A percentile compares a stretch with the other conserved stretches of the same genome.
Evolutionary conservation across 148 eudicot genomes (phyloP).

Genomic region (Chenopodium suecicum): DNA sequence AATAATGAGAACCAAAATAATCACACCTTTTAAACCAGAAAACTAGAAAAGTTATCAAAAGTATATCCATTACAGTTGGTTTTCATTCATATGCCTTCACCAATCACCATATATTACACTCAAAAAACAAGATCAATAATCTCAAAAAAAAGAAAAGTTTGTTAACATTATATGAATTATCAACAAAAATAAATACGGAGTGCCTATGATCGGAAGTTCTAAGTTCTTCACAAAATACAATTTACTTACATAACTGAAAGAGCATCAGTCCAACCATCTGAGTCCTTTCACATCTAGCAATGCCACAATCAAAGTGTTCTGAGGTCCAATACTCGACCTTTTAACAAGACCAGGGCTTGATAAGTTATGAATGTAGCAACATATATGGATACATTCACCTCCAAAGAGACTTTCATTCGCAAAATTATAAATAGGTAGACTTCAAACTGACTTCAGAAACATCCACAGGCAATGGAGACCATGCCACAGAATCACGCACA

Average conservation of each 20-base stretch:
- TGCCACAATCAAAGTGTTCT: neutral
- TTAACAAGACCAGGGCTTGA: neutral
- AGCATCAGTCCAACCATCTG: conserved; percentile 3
- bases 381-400: neutral
- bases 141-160: neutral
- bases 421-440: conserved; percentile 13
- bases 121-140: conserved; percentile 11
- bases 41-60: neutral
- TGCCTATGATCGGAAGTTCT: neutral
- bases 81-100: conserved; percentile 12
- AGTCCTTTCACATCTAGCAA: conserved; percentile 12
- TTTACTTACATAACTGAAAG: conserved; percentile 19
- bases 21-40: neutral
- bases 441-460: conserved; percentile 45
- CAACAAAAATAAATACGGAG: conserved; percentile 14
- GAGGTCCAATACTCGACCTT: conserved; percentile 3
- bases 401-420: neutral
- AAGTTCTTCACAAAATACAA: conserved; percentile 17
- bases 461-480: conserved; percentile 66
- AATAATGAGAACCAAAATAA: neutral
- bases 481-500: conserved; percentile 40
- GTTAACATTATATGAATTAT: conserved; percentile 11
- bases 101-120: conserved; percentile 10
- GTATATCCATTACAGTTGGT: conserved; percentile 7
- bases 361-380: conserved; percentile 16